A percentile compares a stretch with the other conserved stretches of the same genome.
phyloP scores from a whole-genome alignment of 345 rosid genomes.

The Moricandia moricandioides region DNA sequence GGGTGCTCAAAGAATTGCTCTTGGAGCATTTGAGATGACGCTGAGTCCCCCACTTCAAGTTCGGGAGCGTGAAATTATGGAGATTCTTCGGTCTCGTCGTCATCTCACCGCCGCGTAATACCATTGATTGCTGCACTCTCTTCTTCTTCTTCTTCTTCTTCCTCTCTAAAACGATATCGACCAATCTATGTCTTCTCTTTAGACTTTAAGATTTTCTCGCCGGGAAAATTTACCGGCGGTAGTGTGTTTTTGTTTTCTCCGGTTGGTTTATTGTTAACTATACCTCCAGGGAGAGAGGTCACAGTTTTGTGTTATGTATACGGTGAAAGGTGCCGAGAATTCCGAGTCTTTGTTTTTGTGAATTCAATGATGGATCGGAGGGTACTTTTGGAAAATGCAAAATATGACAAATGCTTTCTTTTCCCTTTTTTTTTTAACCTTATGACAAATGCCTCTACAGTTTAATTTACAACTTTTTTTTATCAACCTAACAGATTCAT shows the following conservation, averaged over 20 bases:
- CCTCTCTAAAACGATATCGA: background rate
- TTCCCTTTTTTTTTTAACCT: too few species aligned
- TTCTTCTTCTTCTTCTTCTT: background rate
- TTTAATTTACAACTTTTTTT: too few species aligned
- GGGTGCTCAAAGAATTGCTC: slow-evolving; percentile 22
- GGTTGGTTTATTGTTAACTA: slow-evolving; percentile 16
- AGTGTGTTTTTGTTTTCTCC: background rate
- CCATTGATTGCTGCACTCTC: slow-evolving; percentile 40
- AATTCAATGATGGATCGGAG: slow-evolving; percentile 38
- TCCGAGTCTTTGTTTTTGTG: background rate
- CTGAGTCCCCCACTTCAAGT: slow-evolving; percentile 61
- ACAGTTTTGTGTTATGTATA: slow-evolving; percentile 32
- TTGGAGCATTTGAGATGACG: slow-evolving; percentile 55
- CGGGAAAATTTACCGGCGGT: slow-evolving; percentile 10
- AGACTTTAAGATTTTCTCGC: background rate
- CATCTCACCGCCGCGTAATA: slow-evolving; percentile 39
- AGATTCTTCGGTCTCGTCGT: slow-evolving; percentile 53
- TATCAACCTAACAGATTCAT: too few species aligned
- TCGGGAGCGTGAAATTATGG: slow-evolving; percentile 61
- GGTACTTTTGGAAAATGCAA: background rate
- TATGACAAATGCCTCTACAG: too few species aligned
- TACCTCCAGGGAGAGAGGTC: slow-evolving; percentile 45
- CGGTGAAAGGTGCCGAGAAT: background rate
- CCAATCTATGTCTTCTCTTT: background rate
- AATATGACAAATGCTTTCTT: slow-evolving; percentile 18